A percentile compares a stretch with the other conserved stretches of the same genome.
These are phyloP conservation scores for Amanita phalloides DNA, from an alignment of 768 basidiomycete species.

Conservation along the genomic window DNA sequence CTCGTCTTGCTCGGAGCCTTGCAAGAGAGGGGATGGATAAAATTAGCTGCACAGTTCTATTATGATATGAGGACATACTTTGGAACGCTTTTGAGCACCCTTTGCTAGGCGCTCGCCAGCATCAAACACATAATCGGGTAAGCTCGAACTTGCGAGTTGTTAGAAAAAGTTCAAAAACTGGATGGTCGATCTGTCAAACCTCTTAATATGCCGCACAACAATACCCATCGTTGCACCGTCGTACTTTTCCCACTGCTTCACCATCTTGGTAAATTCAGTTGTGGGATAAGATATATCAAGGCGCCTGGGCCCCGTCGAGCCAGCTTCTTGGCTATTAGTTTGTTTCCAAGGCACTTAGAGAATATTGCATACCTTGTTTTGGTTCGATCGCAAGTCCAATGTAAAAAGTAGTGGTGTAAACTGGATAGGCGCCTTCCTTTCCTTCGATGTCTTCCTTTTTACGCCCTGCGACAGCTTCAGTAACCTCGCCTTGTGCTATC, in stretches of 20 bases:
- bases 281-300: constrained; percentile 97
- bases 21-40: constrained; percentile 12
- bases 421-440: constrained; percentile 66
- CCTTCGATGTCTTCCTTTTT: constrained; percentile 72
- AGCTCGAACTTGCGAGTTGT: constrained; percentile 37
- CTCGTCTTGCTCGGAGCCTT: constrained; percentile 55
- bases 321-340: constrained; percentile 36
- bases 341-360: background rate
- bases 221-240: constrained; percentile 92
- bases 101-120: constrained; percentile 70
- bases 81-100: constrained; percentile 62
- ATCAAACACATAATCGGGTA: constrained; percentile 80
- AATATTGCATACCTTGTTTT: constrained; percentile 61
- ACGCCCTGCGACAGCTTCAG: constrained; percentile 58
- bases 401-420: constrained; percentile 96
- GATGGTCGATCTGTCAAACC: constrained; percentile 31
- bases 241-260: constrained; percentile 93
- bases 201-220: constrained; percentile 86
- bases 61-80: constrained; percentile 28
- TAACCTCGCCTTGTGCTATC: constrained; percentile 83
- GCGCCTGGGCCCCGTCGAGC: constrained; percentile 64
- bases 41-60: constrained; percentile 4
- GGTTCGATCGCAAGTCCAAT: constrained; percentile 90
- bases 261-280: constrained; percentile 87
- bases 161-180: background rate